Base-by-base conservation (phyloP, 2,329 filamentous ascomycete genomes). In the Periconia digitata region DNA sequence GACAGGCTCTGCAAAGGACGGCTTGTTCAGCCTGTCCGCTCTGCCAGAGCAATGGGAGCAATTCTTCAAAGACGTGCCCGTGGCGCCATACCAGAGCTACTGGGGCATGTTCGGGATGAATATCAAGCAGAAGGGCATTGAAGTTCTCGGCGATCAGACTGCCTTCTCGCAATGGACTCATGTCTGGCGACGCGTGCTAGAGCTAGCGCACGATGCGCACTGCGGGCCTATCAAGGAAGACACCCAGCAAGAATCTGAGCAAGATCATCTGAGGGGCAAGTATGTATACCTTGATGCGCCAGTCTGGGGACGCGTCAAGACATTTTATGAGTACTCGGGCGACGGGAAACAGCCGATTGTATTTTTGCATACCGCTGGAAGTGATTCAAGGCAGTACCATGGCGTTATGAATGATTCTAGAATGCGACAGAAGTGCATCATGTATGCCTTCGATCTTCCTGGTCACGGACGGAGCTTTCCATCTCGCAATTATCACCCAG, bases 381-480 rank as follows among this genome's bases (percentile, higher is more conserved):
- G 72, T 41, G 77, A 80, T 51, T 67, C 69, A 22, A 60, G 77
- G 22, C 76, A 79, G 55, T 79, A 79, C 44, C 77, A 80, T 44
- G 76, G 77, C 17, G 76, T 80, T 2, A 74, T 80, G 75, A 79
- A 79, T 46, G 70, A 79, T 46, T 47, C 63, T 22, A 63, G 67
- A 12, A 77, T 78, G 74, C 66, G 72, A 17, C 71, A 76, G 59
- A 74, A 67, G 44, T 78, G 74, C 47, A 74, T 69, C 17, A 79
- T 79, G 76, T 74, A 73, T 38, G 74, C 74, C 1, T 77, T 79
- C 40, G 77, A 79, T 55, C 64, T 79, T 8, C 78, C 77, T 0
- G 76, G 74, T 2, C 78, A 79, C 51, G 77, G 77, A 1, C 60
- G 76, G 6, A 75, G 71, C 38, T 79, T 79, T 47, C 77, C 77